Percentiles rank a stretch among this genome's conserved stretches.
These are phyloP conservation scores for Pythium grandisporangium DNA, from an alignment of 352 stramenopile species.

Conservation along the genomic window DNA sequence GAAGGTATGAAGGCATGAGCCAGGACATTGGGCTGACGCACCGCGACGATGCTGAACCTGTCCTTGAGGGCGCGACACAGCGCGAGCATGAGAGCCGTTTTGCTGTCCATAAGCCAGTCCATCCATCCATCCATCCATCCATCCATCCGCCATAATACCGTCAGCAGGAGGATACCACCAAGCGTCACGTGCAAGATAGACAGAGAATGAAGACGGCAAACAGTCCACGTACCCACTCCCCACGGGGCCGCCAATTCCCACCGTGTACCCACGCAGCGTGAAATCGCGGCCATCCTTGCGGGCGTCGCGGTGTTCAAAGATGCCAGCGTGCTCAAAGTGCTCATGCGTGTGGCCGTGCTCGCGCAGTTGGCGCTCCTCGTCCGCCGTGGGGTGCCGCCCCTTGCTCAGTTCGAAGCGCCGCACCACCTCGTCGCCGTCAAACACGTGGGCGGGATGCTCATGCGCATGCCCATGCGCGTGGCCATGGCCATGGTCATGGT, in stretches of 20 bases:
- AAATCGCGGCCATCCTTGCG: constrained; percentile 56
- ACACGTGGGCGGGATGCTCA: constrained; percentile 12
- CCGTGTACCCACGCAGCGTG: constrained; percentile 85
- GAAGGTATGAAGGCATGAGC: too few relatives aligned
- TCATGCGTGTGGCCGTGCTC: constrained; percentile 87
- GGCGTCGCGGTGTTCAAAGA: constrained; percentile 59
- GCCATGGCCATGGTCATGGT: constrained; percentile 12
- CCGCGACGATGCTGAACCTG: constrained; percentile 68
- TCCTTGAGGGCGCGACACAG: constrained; percentile 87
- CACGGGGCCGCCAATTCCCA: constrained; percentile 96
- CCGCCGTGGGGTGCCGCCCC: constrained; percentile 51
- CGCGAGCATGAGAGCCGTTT: constrained; percentile 93
- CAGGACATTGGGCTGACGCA: constrained; percentile 7
- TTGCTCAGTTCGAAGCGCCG: constrained; percentile 50
- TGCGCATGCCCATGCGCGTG: constrained; percentile 23
- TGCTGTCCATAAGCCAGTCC: too few relatives aligned
- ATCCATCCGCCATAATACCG: too few relatives aligned
- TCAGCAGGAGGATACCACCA: too few relatives aligned
- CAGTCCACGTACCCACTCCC: constrained; percentile 78
- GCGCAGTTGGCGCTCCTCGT: constrained; percentile 67
- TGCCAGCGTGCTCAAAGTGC: constrained; percentile 74
- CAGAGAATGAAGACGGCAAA: too few relatives aligned
- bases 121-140: too few relatives aligned
- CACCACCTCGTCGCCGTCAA: constrained; percentile 61
- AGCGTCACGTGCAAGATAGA: too few relatives aligned